Evolutionary conservation across 441 rosid species (phyloP).

Genomic region (Gossypium trilobum): DNA sequence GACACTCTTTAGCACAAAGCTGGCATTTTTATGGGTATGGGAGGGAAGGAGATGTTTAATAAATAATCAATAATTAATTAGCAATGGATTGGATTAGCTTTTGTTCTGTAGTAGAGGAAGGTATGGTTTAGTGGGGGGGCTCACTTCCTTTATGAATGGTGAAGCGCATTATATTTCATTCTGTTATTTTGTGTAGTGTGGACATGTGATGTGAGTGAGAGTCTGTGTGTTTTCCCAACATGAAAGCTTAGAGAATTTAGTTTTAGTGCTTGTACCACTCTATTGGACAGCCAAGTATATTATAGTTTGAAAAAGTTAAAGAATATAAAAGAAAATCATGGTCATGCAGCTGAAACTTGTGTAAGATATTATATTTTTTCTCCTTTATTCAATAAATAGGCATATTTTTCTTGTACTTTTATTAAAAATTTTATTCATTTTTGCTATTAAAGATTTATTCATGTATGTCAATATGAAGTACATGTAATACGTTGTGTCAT

Average conservation of each 20-base stretch:
- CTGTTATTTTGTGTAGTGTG: background rate
- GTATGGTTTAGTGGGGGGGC: background rate
- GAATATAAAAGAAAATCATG: background rate
- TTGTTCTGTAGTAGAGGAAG: background rate
- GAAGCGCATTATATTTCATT: background rate
- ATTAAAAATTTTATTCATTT: too few relatives aligned
- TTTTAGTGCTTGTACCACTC: background rate
- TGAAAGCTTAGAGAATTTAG: background rate
- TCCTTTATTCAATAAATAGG: too few relatives aligned
- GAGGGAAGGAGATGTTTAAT: background rate
- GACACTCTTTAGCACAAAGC: background rate
- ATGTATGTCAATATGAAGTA: too few relatives aligned
- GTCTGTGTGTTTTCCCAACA: background rate
- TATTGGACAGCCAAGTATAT: background rate
- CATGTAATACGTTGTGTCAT: too few relatives aligned
- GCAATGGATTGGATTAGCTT: background rate
- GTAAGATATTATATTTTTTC: too few relatives aligned
- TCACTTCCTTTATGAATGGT: background rate
- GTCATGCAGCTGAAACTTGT: too few relatives aligned
- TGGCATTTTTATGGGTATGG: background rate
- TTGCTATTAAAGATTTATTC: too few relatives aligned
- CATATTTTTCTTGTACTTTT: too few relatives aligned
- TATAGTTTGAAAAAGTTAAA: background rate
- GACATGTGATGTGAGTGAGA: background rate
- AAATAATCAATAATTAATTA: background rate